A percentile compares a stretch with the other conserved stretches of the same genome.
Evolutionary conservation across 1,284 basidiomycete species (phyloP).

Genomic region (Porphyrellus sp.): DNA sequence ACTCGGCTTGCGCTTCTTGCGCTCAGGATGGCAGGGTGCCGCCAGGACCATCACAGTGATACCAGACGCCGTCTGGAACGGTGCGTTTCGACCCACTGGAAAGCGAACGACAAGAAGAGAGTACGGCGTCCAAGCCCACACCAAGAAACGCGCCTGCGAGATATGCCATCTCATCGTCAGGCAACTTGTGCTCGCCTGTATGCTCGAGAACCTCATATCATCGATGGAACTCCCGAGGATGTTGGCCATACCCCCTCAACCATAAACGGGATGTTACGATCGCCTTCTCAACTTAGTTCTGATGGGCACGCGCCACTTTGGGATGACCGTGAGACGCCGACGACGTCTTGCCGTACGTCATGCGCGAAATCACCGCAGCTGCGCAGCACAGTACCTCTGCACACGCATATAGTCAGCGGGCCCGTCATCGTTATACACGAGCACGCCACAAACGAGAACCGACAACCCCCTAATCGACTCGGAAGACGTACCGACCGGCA

Average conservation of each 20-base stretch:
- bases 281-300: slow-evolving; percentile 47
- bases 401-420: neutral
- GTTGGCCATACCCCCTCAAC: slow-evolving; percentile 34
- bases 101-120: neutral
- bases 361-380: slow-evolving; percentile 56
- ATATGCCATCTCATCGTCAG: slow-evolving; percentile 17
- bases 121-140: slow-evolving; percentile 11
- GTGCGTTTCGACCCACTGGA: neutral
- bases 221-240: neutral
- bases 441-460: too few relatives aligned
- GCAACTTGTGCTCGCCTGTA: slow-evolving; percentile 6
- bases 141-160: slow-evolving; percentile 13
- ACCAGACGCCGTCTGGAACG: slow-evolving; percentile 5
- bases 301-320: slow-evolving; percentile 51
- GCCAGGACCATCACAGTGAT: slow-evolving; percentile 15
- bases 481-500: too few relatives aligned
- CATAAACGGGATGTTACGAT: slow-evolving; percentile 54
- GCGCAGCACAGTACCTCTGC: slow-evolving; percentile 42
- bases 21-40: slow-evolving; percentile 8
- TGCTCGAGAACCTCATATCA: slow-evolving; percentile 8
- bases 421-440: too few relatives aligned
- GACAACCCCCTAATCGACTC: too few relatives aligned
- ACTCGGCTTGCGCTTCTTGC: slow-evolving; percentile 14
- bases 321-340: slow-evolving; percentile 51
- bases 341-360: slow-evolving; percentile 58